Conservation (phyloP, 2,329 filamentous ascomycete species). For the Hypoxylon sp. region DNA sequence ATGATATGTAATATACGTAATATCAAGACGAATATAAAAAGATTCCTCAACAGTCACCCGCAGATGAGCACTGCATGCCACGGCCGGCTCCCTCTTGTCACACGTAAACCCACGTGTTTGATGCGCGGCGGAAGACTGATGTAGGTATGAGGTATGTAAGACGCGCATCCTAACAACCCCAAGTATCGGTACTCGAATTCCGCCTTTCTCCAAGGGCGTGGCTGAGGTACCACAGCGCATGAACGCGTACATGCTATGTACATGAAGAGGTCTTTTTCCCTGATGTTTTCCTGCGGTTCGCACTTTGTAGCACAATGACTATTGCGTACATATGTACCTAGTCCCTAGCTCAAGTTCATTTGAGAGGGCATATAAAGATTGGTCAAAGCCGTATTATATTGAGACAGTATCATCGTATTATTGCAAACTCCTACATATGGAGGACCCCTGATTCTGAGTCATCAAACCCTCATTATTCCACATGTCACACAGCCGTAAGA, state of each 20-base stretch:
- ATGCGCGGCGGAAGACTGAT: constrained; percentile 25
- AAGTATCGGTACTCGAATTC: constrained; percentile 16
- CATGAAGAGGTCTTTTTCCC: not conserved
- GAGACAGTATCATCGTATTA: too few relatives aligned
- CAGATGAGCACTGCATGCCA: constrained; percentile 19
- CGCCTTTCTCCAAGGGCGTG: constrained; percentile 1
- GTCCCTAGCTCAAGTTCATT: not conserved
- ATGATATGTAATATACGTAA: not conserved
- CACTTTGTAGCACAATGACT: not conserved
- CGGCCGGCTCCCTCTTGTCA: constrained; percentile 15
- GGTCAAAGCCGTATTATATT: not conserved
- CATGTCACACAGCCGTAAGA: not conserved
- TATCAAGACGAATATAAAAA: not conserved
- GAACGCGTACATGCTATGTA: not conserved
- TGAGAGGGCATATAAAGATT: not conserved
- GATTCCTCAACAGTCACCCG: constrained; percentile 4
- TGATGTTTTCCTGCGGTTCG: not conserved
- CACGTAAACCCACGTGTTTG: constrained; percentile 33
- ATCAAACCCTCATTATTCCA: not conserved
- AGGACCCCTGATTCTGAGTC: not conserved
- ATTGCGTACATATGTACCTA: not conserved
- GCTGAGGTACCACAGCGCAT: constrained; percentile 14
- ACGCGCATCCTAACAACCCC: constrained; percentile 2
- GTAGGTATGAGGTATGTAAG: constrained; percentile 25
- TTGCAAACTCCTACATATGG: not conserved